A percentile compares a stretch with the other conserved stretches of the same genome.
These are phyloP conservation scores for Kuraishia piskuri DNA, from an alignment of 805 yeast species.

Conservation along the genomic window DNA sequence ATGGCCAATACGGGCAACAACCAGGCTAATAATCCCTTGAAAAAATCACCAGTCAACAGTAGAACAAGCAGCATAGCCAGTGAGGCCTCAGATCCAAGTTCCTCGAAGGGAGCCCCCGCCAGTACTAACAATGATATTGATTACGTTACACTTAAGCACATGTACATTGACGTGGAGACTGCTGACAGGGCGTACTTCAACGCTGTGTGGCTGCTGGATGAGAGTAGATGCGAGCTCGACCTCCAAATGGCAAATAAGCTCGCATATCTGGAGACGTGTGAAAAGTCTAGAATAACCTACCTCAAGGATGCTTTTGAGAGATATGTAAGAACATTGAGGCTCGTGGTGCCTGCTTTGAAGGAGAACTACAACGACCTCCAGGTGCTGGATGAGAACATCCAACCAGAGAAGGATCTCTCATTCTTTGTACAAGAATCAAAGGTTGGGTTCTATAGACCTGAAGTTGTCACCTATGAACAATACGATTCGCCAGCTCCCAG, in stretches of 20 bases:
- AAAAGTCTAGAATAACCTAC: slow-evolving; percentile 16
- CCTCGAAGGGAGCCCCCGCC: slow-evolving; percentile 5
- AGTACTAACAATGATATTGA: slow-evolving; percentile 22
- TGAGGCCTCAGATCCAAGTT: slow-evolving; percentile 2
- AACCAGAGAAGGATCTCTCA: slow-evolving; percentile 60
- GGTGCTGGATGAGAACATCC: slow-evolving; percentile 51
- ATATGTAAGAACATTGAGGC: background rate
- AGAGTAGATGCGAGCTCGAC: slow-evolving; percentile 63
- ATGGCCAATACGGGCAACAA: background rate
- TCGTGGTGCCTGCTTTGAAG: background rate
- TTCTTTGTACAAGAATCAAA: slow-evolving; percentile 58
- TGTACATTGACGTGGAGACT: slow-evolving; percentile 47
- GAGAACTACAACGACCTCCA: background rate
- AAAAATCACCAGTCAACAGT: background rate
- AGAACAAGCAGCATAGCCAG: background rate
- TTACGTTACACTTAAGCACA: slow-evolving; percentile 40
- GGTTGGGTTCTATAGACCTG: slow-evolving; percentile 71
- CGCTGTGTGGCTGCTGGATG: slow-evolving; percentile 52
- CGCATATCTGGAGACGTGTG: slow-evolving; percentile 75
- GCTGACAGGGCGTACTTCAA: slow-evolving; percentile 50
- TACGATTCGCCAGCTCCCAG: slow-evolving; percentile 61
- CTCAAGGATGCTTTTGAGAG: background rate
- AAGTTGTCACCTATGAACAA: slow-evolving; percentile 66
- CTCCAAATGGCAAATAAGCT: slow-evolving; percentile 65
- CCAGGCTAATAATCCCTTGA: background rate